These are phyloP conservation scores for Phytophthora hybrid DNA, from an alignment of 352 stramenopile species.

Conservation along the genomic window DNA sequence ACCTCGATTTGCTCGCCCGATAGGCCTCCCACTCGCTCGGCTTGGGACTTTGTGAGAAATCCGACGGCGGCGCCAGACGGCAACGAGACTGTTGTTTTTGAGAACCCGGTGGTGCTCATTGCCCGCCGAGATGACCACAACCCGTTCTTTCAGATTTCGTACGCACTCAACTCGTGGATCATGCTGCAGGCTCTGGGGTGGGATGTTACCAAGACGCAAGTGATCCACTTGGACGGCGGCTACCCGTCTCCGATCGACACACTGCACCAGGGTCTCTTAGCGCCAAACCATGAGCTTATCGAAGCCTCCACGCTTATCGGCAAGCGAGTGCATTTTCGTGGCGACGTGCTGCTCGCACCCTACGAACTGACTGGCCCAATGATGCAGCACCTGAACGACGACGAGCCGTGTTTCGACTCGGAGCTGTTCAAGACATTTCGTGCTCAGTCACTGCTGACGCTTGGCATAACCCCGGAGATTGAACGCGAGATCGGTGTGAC, in stretches of 20 bases:
- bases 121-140: conserved; percentile 60
- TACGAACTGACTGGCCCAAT: conserved; percentile 64
- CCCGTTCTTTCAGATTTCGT: conserved; percentile 63
- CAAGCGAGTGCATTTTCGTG: conserved; percentile 49
- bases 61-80: conserved; percentile 23
- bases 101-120: conserved; percentile 48
- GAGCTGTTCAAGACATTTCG: conserved; percentile 66
- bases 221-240: conserved; percentile 60
- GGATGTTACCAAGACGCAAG: conserved; percentile 39
- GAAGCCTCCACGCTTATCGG: conserved; percentile 42
- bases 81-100: conserved; percentile 35
- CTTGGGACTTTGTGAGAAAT: conserved; percentile 47
- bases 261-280: conserved; percentile 53
- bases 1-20: conserved; percentile 25
- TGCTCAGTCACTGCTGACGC: conserved; percentile 34
- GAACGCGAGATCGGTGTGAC: conserved; percentile 36
- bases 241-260: conserved; percentile 51
- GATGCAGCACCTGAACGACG: conserved; percentile 77
- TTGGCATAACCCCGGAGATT: conserved; percentile 36
- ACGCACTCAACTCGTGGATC: conserved; percentile 53
- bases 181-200: conserved; percentile 45
- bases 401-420: conserved; percentile 64
- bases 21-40: conserved; percentile 10
- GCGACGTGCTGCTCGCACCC: conserved; percentile 58
- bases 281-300: conserved; percentile 37